Conservation (phyloP, 495 filamentous ascomycete genomes). For the Neurospora sp. region DNA sequence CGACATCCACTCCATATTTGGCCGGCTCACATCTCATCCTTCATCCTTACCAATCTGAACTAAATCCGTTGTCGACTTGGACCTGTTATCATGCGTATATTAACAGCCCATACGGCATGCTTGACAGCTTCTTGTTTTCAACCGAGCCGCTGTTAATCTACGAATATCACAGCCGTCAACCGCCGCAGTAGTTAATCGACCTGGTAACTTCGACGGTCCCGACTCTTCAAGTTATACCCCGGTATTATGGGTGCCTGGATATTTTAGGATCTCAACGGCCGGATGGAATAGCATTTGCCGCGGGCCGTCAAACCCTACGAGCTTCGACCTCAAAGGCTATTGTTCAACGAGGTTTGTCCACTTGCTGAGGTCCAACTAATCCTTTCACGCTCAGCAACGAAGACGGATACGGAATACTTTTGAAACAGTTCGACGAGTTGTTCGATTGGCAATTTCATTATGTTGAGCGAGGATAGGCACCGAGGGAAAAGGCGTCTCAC, state of each 20-base stretch:
- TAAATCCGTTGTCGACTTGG: background rate
- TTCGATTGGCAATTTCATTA: background rate
- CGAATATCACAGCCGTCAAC: background rate
- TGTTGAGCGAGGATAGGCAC: background rate
- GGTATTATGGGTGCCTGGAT: background rate
- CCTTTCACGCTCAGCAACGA: background rate
- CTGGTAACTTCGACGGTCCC: background rate
- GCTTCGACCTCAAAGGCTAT: background rate
- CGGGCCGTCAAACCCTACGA: background rate
- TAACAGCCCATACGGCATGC: background rate
- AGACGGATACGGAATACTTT: background rate
- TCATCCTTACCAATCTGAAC: background rate
- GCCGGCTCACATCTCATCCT: background rate
- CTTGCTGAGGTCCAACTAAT: background rate
- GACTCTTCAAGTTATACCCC: background rate
- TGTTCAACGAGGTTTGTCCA: background rate
- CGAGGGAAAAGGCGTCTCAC: conserved; percentile 2
- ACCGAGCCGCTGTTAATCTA: background rate
- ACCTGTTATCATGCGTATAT: background rate
- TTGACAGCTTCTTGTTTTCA: background rate
- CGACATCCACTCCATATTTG: background rate
- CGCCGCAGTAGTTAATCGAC: background rate
- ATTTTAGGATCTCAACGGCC: background rate
- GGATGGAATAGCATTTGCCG: background rate
- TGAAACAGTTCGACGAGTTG: background rate